A percentile compares a stretch with the other conserved stretches of the same genome.
Evolutionary conservation across 768 basidiomycete species (phyloP).

Genomic region (Kwoniella shandongensis): DNA sequence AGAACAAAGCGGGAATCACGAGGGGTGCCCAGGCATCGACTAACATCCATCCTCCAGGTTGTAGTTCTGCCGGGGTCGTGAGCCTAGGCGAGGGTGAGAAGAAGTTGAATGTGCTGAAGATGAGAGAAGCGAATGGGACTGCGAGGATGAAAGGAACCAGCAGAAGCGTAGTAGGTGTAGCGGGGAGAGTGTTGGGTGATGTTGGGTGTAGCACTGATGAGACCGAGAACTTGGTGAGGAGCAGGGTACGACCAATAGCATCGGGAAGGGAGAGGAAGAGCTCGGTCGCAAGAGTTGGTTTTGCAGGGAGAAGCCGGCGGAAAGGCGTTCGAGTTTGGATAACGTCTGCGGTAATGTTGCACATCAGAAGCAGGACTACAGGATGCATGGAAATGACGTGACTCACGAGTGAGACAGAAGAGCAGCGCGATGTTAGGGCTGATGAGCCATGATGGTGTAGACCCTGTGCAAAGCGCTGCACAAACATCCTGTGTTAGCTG

Average conservation of each 20-base stretch:
- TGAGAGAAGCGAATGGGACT: constrained; percentile 60
- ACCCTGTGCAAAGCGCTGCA: constrained; percentile 39
- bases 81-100: constrained; percentile 68
- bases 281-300: constrained; percentile 64
- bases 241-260: constrained; percentile 72
- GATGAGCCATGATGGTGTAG: constrained; percentile 75
- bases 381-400: neutral
- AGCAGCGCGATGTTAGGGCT: constrained; percentile 67
- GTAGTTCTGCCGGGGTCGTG: constrained; percentile 75
- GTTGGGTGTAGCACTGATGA: constrained; percentile 60
- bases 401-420: constrained; percentile 64
- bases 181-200: constrained; percentile 64
- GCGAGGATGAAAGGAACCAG: constrained; percentile 75
- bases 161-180: constrained; percentile 75
- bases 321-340: constrained; percentile 52
- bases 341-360: constrained; percentile 26
- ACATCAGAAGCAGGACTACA: neutral
- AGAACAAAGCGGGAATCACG: constrained; percentile 71
- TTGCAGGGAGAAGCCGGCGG: constrained; percentile 63
- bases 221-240: constrained; percentile 75
- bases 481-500: neutral
- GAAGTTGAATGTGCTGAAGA: constrained; percentile 60
- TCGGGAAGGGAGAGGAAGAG: constrained; percentile 73
- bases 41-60: constrained; percentile 79
- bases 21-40: constrained; percentile 85